Evolutionary conservation across 192 early-diverging fungal genomes (phyloP), one percentile per base, ranked within the genome.

Genomic region (Linnemannia hyalina): DNA sequence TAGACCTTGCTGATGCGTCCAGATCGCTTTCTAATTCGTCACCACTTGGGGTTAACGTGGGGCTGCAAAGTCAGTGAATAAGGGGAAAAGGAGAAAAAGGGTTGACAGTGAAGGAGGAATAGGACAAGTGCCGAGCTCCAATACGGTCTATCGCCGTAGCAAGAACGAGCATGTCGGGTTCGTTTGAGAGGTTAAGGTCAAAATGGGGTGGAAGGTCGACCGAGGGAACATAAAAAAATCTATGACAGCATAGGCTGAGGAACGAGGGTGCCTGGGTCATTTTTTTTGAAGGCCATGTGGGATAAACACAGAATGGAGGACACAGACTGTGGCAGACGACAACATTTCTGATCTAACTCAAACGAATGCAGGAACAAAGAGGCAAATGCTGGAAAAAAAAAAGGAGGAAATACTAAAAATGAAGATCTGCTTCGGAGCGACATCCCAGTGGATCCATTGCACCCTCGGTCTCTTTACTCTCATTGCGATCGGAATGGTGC

Each of bases 231-330:
- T 46, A 46, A 46, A 52, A 52, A 11, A 52, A 11, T 32, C 29
- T 9, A 63, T 63, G 60, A 63, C 60, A 29, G 60, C 60, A 63
- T 63, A 7, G 55, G 47, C 13, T 3, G 16, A 49, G 55, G 55
- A 65, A 65, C 29, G 26, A 32, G 60, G 60, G 60, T 32, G 55
- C 60, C 11, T 65, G 11, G 60, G 29, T 65, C 60, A 32, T 32
- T 65, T 65, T 65, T 57, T 60, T 65, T 11, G 23, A 65, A 65
- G 11, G 60, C 60, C 60, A 65, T 65, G 60, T 65, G 60, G 60
- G 60, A 65, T 32, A 29, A 13, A 29, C 3, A 63, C 57, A n/a
- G n/a, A 22, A 54, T 16, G 23, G 4, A 26, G 23, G 2, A 57
- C 29, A 65, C 60, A 63, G 55, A 57, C 55, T n/a, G 22, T 13